These are phyloP conservation scores for Pterocarpus macrocarpus DNA, from an alignment of 306 rosid species.

Conservation along the genomic window DNA sequence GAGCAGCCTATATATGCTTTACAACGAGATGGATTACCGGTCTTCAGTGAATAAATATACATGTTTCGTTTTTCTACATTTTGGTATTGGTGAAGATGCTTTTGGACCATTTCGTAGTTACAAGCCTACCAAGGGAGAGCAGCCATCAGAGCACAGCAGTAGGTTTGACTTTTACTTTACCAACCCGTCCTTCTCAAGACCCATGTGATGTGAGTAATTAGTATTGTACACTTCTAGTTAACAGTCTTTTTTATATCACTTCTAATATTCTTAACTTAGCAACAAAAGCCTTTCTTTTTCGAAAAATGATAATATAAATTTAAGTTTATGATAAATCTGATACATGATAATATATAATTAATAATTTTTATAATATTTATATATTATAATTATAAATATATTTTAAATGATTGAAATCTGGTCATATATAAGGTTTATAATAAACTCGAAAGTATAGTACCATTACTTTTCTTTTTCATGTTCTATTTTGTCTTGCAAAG, in stretches of 20 bases:
- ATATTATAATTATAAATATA: too few species aligned
- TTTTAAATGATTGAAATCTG: too few species aligned
- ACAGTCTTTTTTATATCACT: not conserved
- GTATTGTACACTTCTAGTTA: too few species aligned
- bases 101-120: not conserved
- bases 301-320: too few species aligned
- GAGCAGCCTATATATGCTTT: slow-evolving; percentile 20
- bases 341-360: too few species aligned
- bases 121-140: not conserved
- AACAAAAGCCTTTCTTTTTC: not conserved
- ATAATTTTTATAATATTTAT: too few species aligned
- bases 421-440: too few species aligned
- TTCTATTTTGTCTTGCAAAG: too few species aligned
- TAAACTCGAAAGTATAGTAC: too few species aligned
- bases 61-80: too few species aligned
- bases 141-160: not conserved
- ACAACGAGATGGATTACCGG: not conserved
- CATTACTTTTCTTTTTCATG: not conserved
- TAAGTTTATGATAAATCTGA: too few species aligned
- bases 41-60: not conserved
- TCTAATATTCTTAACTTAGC: not conserved
- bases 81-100: too few species aligned
- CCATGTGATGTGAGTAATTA: not conserved
- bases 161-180: slow-evolving; percentile 17
- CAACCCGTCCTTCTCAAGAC: not conserved